Conservation (phyloP, 495 filamentous ascomycete genomes). For the Delitschia confertaspora region DNA sequence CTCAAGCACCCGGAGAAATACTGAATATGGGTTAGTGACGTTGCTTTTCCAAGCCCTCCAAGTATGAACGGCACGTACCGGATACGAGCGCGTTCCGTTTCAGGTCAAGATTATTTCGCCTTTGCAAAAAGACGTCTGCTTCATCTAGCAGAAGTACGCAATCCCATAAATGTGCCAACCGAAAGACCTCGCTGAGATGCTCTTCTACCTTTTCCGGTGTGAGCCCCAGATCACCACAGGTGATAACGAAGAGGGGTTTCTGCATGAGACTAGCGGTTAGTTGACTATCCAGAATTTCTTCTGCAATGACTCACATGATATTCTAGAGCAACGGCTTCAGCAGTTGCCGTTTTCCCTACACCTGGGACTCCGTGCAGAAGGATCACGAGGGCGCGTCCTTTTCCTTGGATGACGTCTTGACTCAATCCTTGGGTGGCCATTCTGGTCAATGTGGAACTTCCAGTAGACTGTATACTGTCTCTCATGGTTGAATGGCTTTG, state of each 20-base stretch:
- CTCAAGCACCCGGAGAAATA: constrained; percentile 43
- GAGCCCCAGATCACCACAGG: constrained; percentile 14
- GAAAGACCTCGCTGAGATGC: not conserved
- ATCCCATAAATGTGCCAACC: constrained; percentile 5
- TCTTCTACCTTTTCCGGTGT: constrained; percentile 6
- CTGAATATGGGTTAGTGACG: too few relatives aligned
- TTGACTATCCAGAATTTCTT: too few relatives aligned
- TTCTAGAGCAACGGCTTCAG: not conserved
- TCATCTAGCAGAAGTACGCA: constrained; percentile 21
- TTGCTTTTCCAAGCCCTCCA: too few relatives aligned
- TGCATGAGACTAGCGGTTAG: too few relatives aligned
- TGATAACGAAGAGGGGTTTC: constrained; percentile 14
- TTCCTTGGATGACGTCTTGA: not conserved
- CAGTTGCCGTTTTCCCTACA: constrained; percentile 10
- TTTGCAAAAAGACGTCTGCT: constrained; percentile 18
- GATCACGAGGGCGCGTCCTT: constrained; percentile 4
- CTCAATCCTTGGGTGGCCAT: not conserved
- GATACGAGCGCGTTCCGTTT: constrained; percentile 16
- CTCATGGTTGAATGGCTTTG: too few relatives aligned
- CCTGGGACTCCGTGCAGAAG: constrained; percentile 8
- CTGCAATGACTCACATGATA: too few relatives aligned
- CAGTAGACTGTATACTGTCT: too few relatives aligned
- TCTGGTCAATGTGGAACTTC: too few relatives aligned
- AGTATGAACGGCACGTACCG: too few relatives aligned
- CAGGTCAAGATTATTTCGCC: constrained; percentile 1